phyloP scores from a whole-genome alignment of 192 early-diverging fungal species.

The Pecoramyces ruminantium region DNA sequence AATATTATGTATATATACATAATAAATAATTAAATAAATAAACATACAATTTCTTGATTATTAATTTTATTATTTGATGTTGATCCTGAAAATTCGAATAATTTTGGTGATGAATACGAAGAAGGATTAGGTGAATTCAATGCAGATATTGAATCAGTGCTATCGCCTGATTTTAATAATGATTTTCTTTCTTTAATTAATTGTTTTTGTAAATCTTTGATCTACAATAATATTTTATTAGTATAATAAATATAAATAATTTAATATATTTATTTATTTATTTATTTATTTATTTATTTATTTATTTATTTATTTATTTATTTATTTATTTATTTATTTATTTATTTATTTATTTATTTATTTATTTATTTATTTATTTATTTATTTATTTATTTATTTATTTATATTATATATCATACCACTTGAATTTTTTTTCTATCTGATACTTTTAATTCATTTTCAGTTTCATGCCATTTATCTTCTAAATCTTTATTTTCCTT shows the following conservation, averaged over 20 bases:
- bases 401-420: not conserved
- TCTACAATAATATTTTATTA: too few relatives aligned
- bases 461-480: not conserved
- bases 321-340: too few relatives aligned
- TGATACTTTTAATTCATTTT: not conserved
- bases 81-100: not conserved
- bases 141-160: not conserved
- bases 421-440: not conserved
- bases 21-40: not conserved
- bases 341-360: too few relatives aligned
- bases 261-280: too few relatives aligned
- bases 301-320: too few relatives aligned
- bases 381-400: not conserved
- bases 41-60: not conserved
- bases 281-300: too few relatives aligned
- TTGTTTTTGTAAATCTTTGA: not conserved
- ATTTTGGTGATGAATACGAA: not conserved
- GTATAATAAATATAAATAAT: too few relatives aligned
- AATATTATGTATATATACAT: not conserved
- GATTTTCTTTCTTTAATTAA: not conserved
- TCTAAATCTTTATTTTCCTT: not conserved
- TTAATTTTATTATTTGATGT: not conserved
- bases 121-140: not conserved
- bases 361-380: too few relatives aligned
- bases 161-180: not conserved